Percentiles rank a stretch among this genome's conserved stretches.
phyloP scores from a whole-genome alignment of 2,329 filamentous ascomycete genomes.

The Hypoxylon sp. region DNA sequence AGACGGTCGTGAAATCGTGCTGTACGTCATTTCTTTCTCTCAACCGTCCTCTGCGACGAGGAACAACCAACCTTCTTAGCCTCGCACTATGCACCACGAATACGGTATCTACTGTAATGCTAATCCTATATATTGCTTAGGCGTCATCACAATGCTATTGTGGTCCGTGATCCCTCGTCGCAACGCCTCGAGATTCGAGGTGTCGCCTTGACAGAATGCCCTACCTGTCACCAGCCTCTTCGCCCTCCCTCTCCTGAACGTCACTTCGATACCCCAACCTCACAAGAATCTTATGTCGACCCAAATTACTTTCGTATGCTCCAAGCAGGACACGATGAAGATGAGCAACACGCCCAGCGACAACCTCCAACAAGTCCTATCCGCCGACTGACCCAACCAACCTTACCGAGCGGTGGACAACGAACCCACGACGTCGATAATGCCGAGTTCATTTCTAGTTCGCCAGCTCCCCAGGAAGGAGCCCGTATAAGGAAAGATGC shows the following conservation, averaged over 20 bases:
- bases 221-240: constrained; percentile 88
- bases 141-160: constrained; percentile 91
- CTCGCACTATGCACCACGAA: background rate
- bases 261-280: constrained; percentile 63
- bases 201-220: constrained; percentile 78
- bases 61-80: background rate
- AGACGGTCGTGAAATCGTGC: constrained; percentile 83
- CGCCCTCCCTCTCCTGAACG: constrained; percentile 65
- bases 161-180: constrained; percentile 89
- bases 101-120: background rate
- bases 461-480: constrained; percentile 65
- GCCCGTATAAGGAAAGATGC: constrained; percentile 87
- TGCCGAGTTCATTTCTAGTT: constrained; percentile 69
- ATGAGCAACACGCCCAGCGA: constrained; percentile 60
- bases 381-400: constrained; percentile 66
- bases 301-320: constrained; percentile 98
- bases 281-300: constrained; percentile 80
- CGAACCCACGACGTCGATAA: constrained; percentile 54
- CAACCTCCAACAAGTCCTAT: constrained; percentile 67
- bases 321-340: constrained; percentile 66
- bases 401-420: constrained; percentile 53
- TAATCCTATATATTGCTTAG: constrained; percentile 62
- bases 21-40: constrained; percentile 70
- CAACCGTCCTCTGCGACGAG: constrained; percentile 1
- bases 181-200: constrained; percentile 86